Conservation (phyloP, 441 rosid genomes). For the Iberis amara region DNA sequence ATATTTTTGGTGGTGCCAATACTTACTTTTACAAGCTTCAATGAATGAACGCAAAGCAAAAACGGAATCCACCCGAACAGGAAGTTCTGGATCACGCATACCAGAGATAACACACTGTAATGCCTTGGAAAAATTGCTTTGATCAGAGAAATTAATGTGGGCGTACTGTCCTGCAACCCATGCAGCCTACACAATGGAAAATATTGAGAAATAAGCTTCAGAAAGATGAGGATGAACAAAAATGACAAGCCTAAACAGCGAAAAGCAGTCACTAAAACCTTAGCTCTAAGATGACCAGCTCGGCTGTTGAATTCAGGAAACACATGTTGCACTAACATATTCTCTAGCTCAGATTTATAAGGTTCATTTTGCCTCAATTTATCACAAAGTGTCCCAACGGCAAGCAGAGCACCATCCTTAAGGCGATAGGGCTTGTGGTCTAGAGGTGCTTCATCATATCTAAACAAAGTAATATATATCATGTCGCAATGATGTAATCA, state of each 20-base stretch:
- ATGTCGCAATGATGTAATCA: not conserved
- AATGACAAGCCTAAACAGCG: conserved; percentile 1
- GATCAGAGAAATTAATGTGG: conserved; percentile 70
- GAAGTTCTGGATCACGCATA: conserved; percentile 89
- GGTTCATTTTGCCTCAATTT: conserved; percentile 94
- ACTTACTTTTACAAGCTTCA: conserved; percentile 85
- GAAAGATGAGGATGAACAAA: not conserved
- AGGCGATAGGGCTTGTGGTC: conserved; percentile 63
- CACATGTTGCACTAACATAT: conserved; percentile 94
- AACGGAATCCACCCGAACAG: conserved; percentile 97
- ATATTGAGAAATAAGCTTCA: conserved; percentile 11
- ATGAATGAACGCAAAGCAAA: conserved; percentile 93
- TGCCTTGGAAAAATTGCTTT: conserved; percentile 74
- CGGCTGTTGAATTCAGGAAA: conserved; percentile 93
- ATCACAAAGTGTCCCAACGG: conserved; percentile 96
- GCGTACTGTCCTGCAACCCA: conserved; percentile 99
- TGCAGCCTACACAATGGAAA: conserved; percentile 62
- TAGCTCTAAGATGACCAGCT: conserved; percentile 94
- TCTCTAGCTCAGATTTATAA: conserved; percentile 88
- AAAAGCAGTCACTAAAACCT: conserved; percentile 44
- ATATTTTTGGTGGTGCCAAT: conserved; percentile 11
- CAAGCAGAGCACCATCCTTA: conserved; percentile 84
- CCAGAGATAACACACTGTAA: conserved; percentile 87
- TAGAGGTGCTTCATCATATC: conserved; percentile 60
- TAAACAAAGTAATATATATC: conserved; percentile 20